These are phyloP conservation scores for Botryotinia convoluta DNA, from an alignment of 2,329 filamentous ascomycete genomes.

Conservation along the genomic window DNA sequence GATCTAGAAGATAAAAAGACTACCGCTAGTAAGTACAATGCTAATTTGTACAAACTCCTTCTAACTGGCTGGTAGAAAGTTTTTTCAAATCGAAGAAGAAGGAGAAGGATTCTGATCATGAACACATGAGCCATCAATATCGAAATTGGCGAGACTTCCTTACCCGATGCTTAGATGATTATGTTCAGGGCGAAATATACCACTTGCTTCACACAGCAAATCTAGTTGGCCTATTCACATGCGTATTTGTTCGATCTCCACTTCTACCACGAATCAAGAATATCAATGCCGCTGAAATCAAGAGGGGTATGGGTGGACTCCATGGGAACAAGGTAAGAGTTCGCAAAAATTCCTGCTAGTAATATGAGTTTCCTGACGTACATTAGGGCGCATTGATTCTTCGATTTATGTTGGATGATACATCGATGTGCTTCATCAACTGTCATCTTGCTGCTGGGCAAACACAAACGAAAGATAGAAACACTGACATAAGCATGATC, in stretches of 20 bases:
- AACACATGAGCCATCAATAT: slow-evolving; percentile 96
- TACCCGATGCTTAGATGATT: slow-evolving; percentile 76
- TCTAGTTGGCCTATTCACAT: slow-evolving; percentile 92
- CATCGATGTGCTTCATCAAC: slow-evolving; percentile 92
- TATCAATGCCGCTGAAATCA: slow-evolving; percentile 78
- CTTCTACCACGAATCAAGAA: slow-evolving; percentile 74
- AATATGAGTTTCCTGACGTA: slow-evolving; percentile 21
- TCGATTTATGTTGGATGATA: slow-evolving; percentile 92
- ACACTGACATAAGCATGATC: slow-evolving; percentile 89
- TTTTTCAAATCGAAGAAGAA: slow-evolving; percentile 91
- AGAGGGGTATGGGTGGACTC: slow-evolving; percentile 90
- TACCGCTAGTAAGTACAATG: slow-evolving; percentile 68
- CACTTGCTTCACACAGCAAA: slow-evolving; percentile 84
- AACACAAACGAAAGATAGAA: slow-evolving; percentile 81
- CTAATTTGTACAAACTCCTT: not conserved
- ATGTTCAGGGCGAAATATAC: slow-evolving; percentile 78
- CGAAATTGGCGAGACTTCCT: slow-evolving; percentile 94
- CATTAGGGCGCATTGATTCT: slow-evolving; percentile 75
- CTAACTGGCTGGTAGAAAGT: slow-evolving; percentile 55
- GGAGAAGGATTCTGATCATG: slow-evolving; percentile 69
- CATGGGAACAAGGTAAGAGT: slow-evolving; percentile 79
- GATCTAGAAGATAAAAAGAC: slow-evolving; percentile 97
- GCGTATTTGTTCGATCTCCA: slow-evolving; percentile 85
- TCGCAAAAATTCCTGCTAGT: not conserved
- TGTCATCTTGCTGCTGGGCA: slow-evolving; percentile 96